Conservation (phyloP, 371 early-diverging fungal species). For the Parasitella parasitica region DNA sequence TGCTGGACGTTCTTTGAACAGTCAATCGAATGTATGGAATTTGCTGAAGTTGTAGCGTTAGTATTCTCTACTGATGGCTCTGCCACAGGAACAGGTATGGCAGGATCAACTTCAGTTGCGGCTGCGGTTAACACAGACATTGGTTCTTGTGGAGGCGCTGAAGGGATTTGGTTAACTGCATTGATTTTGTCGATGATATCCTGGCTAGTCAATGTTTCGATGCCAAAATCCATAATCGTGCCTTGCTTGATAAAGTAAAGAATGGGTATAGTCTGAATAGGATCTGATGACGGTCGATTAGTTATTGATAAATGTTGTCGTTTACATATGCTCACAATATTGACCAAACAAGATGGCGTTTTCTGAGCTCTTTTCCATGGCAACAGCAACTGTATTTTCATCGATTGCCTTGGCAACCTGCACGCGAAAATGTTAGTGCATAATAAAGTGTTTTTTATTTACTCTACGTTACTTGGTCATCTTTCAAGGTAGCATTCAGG, state of each 20-base stretch:
- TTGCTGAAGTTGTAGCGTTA: background rate
- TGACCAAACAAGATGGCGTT: constrained; percentile 25
- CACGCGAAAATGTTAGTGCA: too few relatives aligned
- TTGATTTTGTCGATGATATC: constrained; percentile 21
- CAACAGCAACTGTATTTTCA: constrained; percentile 19
- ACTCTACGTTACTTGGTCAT: constrained; percentile 7
- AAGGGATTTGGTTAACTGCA: background rate
- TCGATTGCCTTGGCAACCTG: constrained; percentile 14
- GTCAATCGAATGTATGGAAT: background rate
- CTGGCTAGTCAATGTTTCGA: constrained; percentile 12
- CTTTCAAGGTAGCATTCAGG: constrained; percentile 7
- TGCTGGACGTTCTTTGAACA: background rate
- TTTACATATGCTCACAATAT: constrained; percentile 17
- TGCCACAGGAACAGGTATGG: background rate
- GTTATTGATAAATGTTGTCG: background rate
- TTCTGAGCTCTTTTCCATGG: constrained; percentile 21
- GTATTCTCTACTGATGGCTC: background rate
- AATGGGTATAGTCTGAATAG: constrained; percentile 21
- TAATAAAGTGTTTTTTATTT: background rate
- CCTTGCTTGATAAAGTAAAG: constrained; percentile 35
- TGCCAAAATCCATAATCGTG: constrained; percentile 29
- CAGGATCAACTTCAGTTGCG: background rate
- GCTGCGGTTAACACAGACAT: background rate
- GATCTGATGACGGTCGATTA: constrained; percentile 8
- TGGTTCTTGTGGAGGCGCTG: background rate